phyloP scores from a whole-genome alignment of 495 filamentous ascomycete genomes.

The Polyplosphaeria fusca region DNA sequence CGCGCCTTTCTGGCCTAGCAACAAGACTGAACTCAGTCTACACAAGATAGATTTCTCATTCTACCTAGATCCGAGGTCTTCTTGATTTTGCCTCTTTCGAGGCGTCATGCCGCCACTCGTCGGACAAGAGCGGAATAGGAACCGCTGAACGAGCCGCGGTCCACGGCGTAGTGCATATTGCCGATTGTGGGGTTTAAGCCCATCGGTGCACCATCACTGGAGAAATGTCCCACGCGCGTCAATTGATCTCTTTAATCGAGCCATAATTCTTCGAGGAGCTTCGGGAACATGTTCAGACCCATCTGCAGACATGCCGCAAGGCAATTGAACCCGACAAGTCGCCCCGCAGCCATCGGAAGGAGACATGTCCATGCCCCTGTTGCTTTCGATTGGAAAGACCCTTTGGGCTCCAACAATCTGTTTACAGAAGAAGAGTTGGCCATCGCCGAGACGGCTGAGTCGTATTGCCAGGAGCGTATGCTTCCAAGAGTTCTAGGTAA shows the following conservation, averaged over 20 bases:
- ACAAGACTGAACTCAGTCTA: too few species aligned
- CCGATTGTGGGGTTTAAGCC: too few species aligned
- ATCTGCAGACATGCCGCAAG: conserved; percentile 38
- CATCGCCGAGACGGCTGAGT: conserved; percentile 79
- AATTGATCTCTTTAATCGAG: too few species aligned
- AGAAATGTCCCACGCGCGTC: too few species aligned
- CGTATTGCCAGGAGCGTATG: conserved; percentile 89
- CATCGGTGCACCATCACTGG: too few species aligned
- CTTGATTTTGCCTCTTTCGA: too few species aligned
- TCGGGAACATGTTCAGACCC: conserved; percentile 43
- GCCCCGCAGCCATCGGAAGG: conserved; percentile 37
- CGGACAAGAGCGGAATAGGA: too few species aligned
- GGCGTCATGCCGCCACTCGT: too few species aligned
- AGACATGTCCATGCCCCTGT: conserved; percentile 54
- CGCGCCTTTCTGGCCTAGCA: too few species aligned
- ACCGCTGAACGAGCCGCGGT: conserved; percentile 26
- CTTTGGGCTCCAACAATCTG: conserved; percentile 66
- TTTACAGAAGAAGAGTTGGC: conserved; percentile 88
- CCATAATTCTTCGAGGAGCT: too few species aligned
- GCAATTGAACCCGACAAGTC: conserved; percentile 37
- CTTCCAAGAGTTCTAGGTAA: conserved; percentile 82
- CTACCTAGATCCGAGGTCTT: too few species aligned
- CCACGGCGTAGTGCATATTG: conserved; percentile 2
- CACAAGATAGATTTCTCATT: too few species aligned
- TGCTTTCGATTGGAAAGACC: conserved; percentile 89